A percentile compares a stretch with the other conserved stretches of the same genome.
Evolutionary conservation across 768 basidiomycete species (phyloP).

Genomic region (Lactarius indigo): DNA sequence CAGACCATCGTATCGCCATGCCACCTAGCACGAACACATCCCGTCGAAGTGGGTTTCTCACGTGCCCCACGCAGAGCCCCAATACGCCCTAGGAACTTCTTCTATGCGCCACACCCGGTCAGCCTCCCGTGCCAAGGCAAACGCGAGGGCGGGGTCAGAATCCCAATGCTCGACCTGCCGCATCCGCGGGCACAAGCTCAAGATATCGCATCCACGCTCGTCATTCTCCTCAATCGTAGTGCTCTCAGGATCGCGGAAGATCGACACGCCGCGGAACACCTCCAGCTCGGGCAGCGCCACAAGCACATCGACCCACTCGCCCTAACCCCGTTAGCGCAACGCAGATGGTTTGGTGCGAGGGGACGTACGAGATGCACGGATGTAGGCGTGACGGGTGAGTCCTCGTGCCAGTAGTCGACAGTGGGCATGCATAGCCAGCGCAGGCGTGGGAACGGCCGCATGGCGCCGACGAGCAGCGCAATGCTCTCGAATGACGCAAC

Average conservation of each 20-base stretch:
- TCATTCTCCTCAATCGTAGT: background rate
- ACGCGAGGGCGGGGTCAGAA: background rate
- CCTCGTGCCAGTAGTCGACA: constrained; percentile 11
- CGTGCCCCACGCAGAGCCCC: background rate
- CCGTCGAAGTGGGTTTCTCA: background rate
- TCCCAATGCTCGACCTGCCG: constrained; percentile 6
- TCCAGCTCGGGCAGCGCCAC: background rate
- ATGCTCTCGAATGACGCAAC: background rate
- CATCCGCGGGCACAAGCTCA: background rate
- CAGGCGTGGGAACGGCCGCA: background rate
- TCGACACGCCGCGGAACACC: constrained; percentile 2
- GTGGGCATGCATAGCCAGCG: constrained; percentile 1
- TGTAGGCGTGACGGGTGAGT: background rate
- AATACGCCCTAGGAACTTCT: background rate
- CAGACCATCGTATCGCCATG: too few relatives aligned
- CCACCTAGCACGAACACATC: background rate
- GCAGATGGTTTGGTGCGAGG: too few relatives aligned
- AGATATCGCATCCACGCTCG: background rate
- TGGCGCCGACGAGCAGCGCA: background rate
- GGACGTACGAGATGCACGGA: background rate
- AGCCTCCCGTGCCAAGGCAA: background rate
- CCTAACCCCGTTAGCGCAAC: background rate
- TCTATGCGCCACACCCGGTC: background rate
- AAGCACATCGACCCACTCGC: background rate
- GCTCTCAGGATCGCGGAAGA: background rate